These are phyloP conservation scores for Globisporangium nunn DNA, from an alignment of 352 stramenopile genomes.

Conservation along the genomic window DNA sequence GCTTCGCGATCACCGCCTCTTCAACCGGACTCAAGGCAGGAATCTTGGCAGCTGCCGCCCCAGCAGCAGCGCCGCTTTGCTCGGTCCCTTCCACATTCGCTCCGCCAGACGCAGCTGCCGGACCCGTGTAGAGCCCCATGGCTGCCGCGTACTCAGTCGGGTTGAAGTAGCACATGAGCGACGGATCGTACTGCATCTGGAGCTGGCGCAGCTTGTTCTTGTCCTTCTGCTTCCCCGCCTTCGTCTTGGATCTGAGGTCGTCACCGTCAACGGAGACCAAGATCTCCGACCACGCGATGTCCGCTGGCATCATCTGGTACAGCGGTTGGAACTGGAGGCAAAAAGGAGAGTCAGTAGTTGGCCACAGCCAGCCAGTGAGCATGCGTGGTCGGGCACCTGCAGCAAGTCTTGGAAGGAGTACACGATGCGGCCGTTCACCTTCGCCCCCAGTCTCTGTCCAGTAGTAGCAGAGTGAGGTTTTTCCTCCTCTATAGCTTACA, in stretches of 20 bases:
- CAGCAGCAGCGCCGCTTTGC: constrained; percentile 8
- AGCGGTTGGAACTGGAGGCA: constrained; percentile 53
- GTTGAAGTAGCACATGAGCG: constrained; percentile 73
- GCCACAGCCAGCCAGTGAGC: no score
- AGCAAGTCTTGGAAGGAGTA: constrained; percentile 65
- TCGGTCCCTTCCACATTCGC: constrained; percentile 7
- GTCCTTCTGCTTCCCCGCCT: constrained; percentile 38
- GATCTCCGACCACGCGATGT: constrained; percentile 58
- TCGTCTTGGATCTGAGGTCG: constrained; percentile 38
- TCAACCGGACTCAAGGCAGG: constrained; percentile 47
- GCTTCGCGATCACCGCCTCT: constrained; percentile 51
- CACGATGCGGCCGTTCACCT: constrained; percentile 42
- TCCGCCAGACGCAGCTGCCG: not conserved
- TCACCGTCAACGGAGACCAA: constrained; percentile 41
- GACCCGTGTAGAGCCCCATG: constrained; percentile 55
- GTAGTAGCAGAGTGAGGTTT: not conserved
- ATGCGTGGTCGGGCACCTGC: constrained; percentile 18
- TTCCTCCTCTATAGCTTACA: not conserved
- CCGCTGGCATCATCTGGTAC: constrained; percentile 54
- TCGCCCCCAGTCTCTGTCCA: constrained; percentile 29
- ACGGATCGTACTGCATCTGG: constrained; percentile 63
- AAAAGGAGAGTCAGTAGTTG: no score
- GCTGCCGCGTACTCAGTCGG: constrained; percentile 64
- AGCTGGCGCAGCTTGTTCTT: constrained; percentile 24
- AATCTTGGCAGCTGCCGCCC: not conserved